Base-by-base conservation (phyloP, 139 green algal genomes). In the Picochlorum costavermella region DNA sequence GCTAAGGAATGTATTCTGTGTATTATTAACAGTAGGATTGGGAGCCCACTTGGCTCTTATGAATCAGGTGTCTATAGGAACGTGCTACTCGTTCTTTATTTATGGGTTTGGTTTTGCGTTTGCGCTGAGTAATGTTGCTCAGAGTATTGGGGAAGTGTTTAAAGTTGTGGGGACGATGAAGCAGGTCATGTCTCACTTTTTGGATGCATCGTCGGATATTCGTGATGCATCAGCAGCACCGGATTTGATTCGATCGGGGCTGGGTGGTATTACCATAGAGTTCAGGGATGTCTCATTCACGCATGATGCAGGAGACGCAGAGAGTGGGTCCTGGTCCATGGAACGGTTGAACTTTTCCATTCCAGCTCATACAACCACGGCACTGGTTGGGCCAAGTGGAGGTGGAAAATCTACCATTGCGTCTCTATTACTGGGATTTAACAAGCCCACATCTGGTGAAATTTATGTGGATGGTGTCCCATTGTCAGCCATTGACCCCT, bases 361-460 rank as follows among this genome's bases (percentile, higher is more conserved):
- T 6, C 64, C 53, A 10, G 33, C 67, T 5, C 76, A 81, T 13
- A 69, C 71, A 28, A 85, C 73, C 2, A 67, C 84, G 46, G 84
- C 84, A n/a, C 72, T 90, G 11, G 81, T 90, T 40, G 83, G 83
- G 2, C 65, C 70, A 31, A 75, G 69, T 40, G 92, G 92, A 51
- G 83, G 78, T 59, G 91, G 92, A 68, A 98, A 98, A 68, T 86
- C 68, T 64, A 96, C 90, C 5, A 80, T 97, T 14, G 78, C 96
- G 5, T 61, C 69, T 48, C 83, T 98, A 9, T 70, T 97, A 10
- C 76, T 95, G 76, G 81, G 90, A 40, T 95, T 96, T 67, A 98
- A 98, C 60, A 81, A 94, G 68, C 82, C 83, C 2, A 31, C 65
- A 28, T 36, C 3, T 17, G 83, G 77, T 14, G 16, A 33, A 2